These are phyloP conservation scores for Chaetomiaceae sp. DNA, from an alignment of 2,329 filamentous ascomycete genomes.

Conservation along the genomic window DNA sequence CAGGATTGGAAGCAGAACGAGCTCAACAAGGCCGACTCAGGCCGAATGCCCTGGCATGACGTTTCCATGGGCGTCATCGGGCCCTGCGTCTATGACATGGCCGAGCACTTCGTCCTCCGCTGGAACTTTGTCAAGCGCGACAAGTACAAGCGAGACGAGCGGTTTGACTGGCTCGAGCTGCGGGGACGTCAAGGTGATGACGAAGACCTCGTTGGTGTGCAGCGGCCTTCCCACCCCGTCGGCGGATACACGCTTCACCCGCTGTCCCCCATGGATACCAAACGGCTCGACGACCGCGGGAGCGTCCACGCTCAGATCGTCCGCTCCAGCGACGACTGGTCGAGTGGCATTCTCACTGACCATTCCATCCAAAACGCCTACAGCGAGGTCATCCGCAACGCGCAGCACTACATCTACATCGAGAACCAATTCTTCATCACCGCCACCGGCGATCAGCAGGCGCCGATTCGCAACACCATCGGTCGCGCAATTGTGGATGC, in stretches of 20 bases:
- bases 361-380: constrained; percentile 87
- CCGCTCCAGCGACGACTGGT: constrained; percentile 91
- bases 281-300: constrained; percentile 59
- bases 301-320: constrained; percentile 77
- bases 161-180: constrained; percentile 79
- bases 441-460: constrained; percentile 81
- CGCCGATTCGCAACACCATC: constrained; percentile 80
- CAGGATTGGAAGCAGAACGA: constrained; percentile 91
- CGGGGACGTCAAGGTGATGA: constrained; percentile 69
- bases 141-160: constrained; percentile 86
- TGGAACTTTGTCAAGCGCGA: constrained; percentile 98
- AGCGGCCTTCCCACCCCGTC: constrained; percentile 81
- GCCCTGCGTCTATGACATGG: constrained; percentile 86
- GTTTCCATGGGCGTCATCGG: constrained; percentile 88
- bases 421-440: constrained; percentile 99
- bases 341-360: constrained; percentile 78
- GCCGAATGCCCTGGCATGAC: constrained; percentile 98
- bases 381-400: constrained; percentile 74
- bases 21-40: constrained; percentile 81
- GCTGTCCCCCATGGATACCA: constrained; percentile 59
- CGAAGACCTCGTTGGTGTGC: constrained; percentile 82
- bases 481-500: constrained; percentile 88
- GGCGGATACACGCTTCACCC: constrained; percentile 85
- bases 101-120: constrained; percentile 86
- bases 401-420: constrained; percentile 91